A percentile compares a stretch with the other conserved stretches of the same genome.
These are phyloP conservation scores for Lentinula aciculospora DNA, from an alignment of 768 basidiomycete genomes.

Conservation along the genomic window DNA sequence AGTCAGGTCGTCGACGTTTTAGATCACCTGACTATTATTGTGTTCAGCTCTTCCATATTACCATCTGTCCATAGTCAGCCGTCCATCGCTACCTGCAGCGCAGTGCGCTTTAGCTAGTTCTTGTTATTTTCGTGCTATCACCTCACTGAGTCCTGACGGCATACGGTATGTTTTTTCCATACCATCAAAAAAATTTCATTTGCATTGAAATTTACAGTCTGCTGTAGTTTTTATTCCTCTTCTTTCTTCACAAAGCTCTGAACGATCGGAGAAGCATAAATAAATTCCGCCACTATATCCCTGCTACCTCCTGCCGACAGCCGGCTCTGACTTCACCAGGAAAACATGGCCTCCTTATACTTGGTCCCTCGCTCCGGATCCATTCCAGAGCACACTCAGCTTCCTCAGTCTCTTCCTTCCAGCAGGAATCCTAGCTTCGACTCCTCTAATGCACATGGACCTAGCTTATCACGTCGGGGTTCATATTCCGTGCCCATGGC, in stretches of 20 bases:
- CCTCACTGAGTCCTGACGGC: background rate
- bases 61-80: background rate
- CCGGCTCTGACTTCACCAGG: background rate
- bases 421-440: constrained; percentile 5
- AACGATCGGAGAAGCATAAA: background rate
- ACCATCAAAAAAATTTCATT: background rate
- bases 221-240: background rate
- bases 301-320: background rate
- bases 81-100: background rate
- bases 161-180: background rate
- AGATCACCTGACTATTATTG: background rate
- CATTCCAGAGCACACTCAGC: background rate
- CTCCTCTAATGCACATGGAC: background rate
- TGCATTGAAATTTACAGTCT: background rate
- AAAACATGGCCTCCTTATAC: background rate
- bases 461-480: background rate
- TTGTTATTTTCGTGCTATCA: background rate
- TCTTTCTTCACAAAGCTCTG: background rate
- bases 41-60: background rate
- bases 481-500: no score
- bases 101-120: background rate
- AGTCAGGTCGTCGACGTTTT: background rate
- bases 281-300: background rate
- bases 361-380: constrained; percentile 1
- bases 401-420: background rate